Conservation (phyloP, 1,139 yeast species). For the Hanseniaspora uvarum region DNA sequence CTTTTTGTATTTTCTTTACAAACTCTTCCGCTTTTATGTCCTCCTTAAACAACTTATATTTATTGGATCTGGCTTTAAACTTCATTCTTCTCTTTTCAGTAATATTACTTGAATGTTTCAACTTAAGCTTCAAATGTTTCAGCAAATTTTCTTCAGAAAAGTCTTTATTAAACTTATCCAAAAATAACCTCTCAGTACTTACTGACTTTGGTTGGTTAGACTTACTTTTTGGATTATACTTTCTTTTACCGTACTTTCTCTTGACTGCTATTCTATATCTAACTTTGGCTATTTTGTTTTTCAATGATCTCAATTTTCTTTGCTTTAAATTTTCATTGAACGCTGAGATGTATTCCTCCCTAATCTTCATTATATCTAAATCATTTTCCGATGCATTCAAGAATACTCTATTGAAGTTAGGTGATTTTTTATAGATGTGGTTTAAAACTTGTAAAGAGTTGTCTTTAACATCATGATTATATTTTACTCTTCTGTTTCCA, state of each 20-base stretch:
- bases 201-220: background rate
- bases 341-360: conserved; percentile 28
- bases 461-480: conserved; percentile 3
- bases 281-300: conserved; percentile 3
- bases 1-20: conserved; percentile 2
- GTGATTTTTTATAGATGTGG: conserved; percentile 26
- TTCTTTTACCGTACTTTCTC: conserved; percentile 6
- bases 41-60: conserved; percentile 11
- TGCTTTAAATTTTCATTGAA: conserved; percentile 19
- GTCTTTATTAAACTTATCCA: conserved; percentile 1
- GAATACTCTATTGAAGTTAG: conserved; percentile 29
- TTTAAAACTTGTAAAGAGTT: conserved; percentile 18
- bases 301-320: background rate
- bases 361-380: conserved; percentile 24
- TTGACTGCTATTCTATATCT: conserved; percentile 1
- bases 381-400: conserved; percentile 21
- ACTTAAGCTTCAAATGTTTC: conserved; percentile 9
- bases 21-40: conserved; percentile 4
- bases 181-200: background rate
- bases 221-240: conserved; percentile 9
- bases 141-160: conserved; percentile 1
- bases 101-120: conserved; percentile 1
- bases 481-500: conserved; percentile 11
- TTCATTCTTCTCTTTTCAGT: conserved; percentile 1
- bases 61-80: background rate